Conservation (phyloP, 140 eudicot genomes). For the Stevia rebaudiana region DNA sequence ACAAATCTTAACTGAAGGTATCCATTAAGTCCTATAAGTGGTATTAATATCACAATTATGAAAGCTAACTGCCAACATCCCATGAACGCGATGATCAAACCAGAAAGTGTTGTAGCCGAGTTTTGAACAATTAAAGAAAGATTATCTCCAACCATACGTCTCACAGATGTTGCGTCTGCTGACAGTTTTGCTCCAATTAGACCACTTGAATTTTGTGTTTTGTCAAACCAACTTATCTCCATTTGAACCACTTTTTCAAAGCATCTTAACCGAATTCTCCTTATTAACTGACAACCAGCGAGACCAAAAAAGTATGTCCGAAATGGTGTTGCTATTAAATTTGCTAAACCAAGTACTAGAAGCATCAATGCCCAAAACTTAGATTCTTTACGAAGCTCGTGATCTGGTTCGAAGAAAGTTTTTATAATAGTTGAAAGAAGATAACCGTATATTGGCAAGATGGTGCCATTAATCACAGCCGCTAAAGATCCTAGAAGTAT, state of each 20-base stretch:
- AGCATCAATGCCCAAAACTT: conserved; percentile 65
- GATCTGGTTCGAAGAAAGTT: conserved; percentile 48
- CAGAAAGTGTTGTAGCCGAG: conserved; percentile 44
- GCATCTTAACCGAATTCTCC: conserved; percentile 49
- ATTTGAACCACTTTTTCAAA: conserved; percentile 59
- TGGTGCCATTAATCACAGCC: conserved; percentile 44
- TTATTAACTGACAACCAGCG: conserved; percentile 57
- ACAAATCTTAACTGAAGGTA: conserved; percentile 39
- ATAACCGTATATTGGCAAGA: conserved; percentile 46
- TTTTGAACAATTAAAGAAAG: conserved; percentile 51
- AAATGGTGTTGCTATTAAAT: conserved; percentile 38
- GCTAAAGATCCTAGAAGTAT: conserved; percentile 49
- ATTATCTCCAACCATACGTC: conserved; percentile 59
- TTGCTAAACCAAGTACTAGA: conserved; percentile 38
- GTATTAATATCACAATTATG: conserved; percentile 38
- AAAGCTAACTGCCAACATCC: conserved; percentile 64
- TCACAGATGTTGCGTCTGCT: conserved; percentile 44
- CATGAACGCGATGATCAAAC: conserved; percentile 45
- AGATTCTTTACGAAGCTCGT: conserved; percentile 40
- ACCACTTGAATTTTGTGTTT: conserved; percentile 50
- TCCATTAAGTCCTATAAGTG: conserved; percentile 47
- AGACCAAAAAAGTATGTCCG: conserved; percentile 47
- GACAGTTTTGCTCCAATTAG: conserved; percentile 50
- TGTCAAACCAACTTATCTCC: conserved; percentile 71
- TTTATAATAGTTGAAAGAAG: conserved; percentile 41